Base-by-base conservation (phyloP, 495 filamentous ascomycete species). In the Aspergillus egyptiacus region DNA sequence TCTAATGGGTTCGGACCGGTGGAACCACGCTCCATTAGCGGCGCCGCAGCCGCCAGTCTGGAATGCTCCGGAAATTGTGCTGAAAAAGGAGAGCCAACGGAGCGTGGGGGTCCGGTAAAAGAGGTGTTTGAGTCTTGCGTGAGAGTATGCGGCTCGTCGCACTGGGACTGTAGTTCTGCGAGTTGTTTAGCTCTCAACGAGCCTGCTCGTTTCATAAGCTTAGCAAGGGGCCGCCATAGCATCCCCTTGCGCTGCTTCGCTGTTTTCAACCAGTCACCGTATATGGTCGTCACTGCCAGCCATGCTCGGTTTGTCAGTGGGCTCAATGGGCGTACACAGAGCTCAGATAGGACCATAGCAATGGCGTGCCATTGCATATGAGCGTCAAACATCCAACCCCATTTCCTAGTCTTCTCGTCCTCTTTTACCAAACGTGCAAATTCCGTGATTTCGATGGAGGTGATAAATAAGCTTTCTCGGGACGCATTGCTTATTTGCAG, bases 341-440 rank as follows among this genome's bases (percentile, higher is more conserved):
- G 73, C 56, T 96, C 91, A 1, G 87, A 67, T 6, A 95, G 64
- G 5, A 68, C 72, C 56, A 86, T 87, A 2, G 83, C 85, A 3
- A 93, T 74, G 4, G 88, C 86, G 51, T 91, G 85, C 83, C 84
- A 89, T 49, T 91, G 86, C 15, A 83, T 82, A 61, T 91, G 89
- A 0, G 82, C 87, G 57, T 81, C 76, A 66, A 89, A 90, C 7
- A 90, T 74, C 89, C 89, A 95, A 19, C 78, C 75, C 81, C 85
- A 95, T 44, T 82, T 77, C 42, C 76, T 73, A 3, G 77, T 78
- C 8, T 77, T 69, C 6, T 75, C 64, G 51, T 85, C 81, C 9
- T 70, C 77, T 52, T 82, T 78, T 10, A 91, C 64, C 9, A 81
- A 58, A 19, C 77, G 65, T n/a, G 74, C 75, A 53, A 86, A 86